Evolutionary conservation across 768 basidiomycete genomes (phyloP), one percentile per base, ranked within the genome.

Genomic region (Daedalea quercina): DNA sequence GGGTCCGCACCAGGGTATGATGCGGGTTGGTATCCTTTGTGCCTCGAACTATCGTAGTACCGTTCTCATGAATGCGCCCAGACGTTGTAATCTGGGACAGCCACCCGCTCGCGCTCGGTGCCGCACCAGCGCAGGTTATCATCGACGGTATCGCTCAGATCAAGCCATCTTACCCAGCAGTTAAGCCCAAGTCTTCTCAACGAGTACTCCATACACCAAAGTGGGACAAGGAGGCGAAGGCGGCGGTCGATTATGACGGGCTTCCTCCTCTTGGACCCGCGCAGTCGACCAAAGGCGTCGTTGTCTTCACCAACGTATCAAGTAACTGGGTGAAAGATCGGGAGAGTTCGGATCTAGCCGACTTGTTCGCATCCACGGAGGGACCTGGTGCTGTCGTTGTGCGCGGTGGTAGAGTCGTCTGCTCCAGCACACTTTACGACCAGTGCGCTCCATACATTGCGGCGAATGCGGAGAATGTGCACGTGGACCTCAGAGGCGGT

Each of bases 131-230:
- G 3, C 90, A 93, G 60, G 89, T 91, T 0, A 90, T 78, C 66
- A 84, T 93, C 51, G 92, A 94, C 58, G 91, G 91, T 11, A 85
- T 93, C 52, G 65, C 81, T 0, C 92, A 94, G 65, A 62, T 70
- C 74, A 17, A 47, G 3, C 23, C 63, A 2, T 70, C 81, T 0
- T 54, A 69, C 34, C 54, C 65, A 1, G 48, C 70, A 1, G 49
- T 55, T 4, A 88, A 88, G 63, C 75, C 79, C 0, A 54, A 59
- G 0, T 59, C 64, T 1, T 72, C 78, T 46, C 87, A 90, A 57
- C 47, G 67, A 13, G 68, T 74, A 0, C 85, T 87, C 1, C 51
- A 59, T 4, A 65, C 69, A 2, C 87, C 87, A 0, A 70, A 78
- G 54, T 91, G 77, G 63, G 78, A 82, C 31, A 65, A 73, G 25